A percentile compares a stretch with the other conserved stretches of the same genome.
Evolutionary conservation across 805 yeast species (phyloP).

Genomic region (Maudiozyma turicensis): DNA sequence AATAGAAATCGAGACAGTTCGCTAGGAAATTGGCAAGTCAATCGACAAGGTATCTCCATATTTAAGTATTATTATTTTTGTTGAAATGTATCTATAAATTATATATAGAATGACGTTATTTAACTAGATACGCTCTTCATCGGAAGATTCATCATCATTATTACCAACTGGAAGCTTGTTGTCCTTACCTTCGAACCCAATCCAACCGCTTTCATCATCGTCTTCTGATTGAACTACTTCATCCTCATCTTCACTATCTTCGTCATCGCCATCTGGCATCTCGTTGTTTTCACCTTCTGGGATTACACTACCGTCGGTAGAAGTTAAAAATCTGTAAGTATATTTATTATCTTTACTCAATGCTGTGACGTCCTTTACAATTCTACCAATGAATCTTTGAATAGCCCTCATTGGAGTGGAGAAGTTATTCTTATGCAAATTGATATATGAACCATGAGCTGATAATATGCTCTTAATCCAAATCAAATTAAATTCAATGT

Average conservation of each 20-base stretch:
- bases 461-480: conserved; percentile 71
- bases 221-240: conserved; percentile 22
- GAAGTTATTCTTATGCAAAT: conserved; percentile 50
- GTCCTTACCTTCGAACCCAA: conserved; percentile 24
- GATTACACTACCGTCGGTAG: conserved; percentile 21
- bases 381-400: conserved; percentile 63
- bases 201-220: conserved; percentile 33
- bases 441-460: conserved; percentile 69
- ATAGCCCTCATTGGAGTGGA: conserved; percentile 56
- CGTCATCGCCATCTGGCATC: conserved; percentile 22
- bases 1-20: too few relatives aligned
- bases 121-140: conserved; percentile 18
- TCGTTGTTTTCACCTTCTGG: conserved; percentile 25
- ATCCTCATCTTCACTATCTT: conserved; percentile 23
- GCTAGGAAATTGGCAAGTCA: too few relatives aligned
- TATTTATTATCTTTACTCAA: conserved; percentile 46
- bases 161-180: conserved; percentile 16
- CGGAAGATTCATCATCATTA: conserved; percentile 19
- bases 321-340: conserved; percentile 42
- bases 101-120: background rate
- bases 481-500: conserved; percentile 69
- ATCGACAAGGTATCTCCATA: too few relatives aligned
- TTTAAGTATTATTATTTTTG: background rate
- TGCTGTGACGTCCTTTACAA: conserved; percentile 62
- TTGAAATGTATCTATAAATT: background rate